Percentiles rank a stretch among this genome's conserved stretches.
Evolutionary conservation across 1,139 yeast species (phyloP).

Genomic region (Zygosaccharomyces sapae): DNA sequence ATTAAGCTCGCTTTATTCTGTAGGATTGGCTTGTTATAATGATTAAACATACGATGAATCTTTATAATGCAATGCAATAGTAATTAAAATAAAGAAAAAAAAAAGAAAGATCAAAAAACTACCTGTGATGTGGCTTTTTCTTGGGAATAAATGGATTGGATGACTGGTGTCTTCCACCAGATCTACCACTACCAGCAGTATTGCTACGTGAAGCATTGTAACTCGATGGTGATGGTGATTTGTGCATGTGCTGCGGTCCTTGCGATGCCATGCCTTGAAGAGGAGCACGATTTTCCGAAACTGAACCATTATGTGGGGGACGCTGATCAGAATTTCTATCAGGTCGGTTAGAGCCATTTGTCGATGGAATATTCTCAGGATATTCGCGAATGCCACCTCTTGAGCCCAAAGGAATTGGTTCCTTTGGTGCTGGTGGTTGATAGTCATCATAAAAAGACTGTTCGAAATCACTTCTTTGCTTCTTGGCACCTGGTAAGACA

Average conservation of each 20-base stretch:
- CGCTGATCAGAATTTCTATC: background rate
- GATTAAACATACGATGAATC: background rate
- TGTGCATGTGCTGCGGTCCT: background rate
- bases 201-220: slow-evolving; percentile 4
- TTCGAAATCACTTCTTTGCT: slow-evolving; percentile 7
- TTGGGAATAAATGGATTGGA: slow-evolving; percentile 25
- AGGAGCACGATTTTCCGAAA: background rate
- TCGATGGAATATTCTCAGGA: background rate
- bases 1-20: background rate
- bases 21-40: background rate
- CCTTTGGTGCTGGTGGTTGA: background rate
- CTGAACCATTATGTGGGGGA: background rate
- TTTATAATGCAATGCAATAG: slow-evolving; percentile 1
- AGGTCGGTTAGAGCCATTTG: background rate
- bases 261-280: background rate
- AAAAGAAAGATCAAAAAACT: background rate
- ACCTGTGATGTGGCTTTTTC: slow-evolving; percentile 15
- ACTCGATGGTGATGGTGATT: background rate
- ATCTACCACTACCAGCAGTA: slow-evolving; percentile 7
- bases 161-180: slow-evolving; percentile 12
- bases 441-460: background rate
- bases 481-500: slow-evolving; percentile 6
- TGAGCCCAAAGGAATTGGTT: background rate
- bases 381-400: background rate
- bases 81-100: background rate